Conservation (phyloP, 2,329 filamentous ascomycete species). For the Claviceps maximensis region DNA sequence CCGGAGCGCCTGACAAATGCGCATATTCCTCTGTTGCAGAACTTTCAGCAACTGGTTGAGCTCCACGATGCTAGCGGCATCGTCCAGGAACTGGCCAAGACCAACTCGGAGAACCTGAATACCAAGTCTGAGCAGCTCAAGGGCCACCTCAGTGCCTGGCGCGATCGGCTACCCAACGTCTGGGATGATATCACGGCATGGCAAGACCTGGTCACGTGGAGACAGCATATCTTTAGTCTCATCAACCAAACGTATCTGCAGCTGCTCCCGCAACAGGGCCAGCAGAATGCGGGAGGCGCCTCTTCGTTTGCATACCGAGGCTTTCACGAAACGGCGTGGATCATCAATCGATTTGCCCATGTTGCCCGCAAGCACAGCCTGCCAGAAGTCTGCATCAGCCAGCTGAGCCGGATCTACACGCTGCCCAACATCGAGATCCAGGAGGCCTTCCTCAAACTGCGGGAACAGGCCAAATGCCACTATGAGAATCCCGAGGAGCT, state of each 20-base stretch:
- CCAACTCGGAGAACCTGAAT: conserved; percentile 74
- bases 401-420: conserved; percentile 95
- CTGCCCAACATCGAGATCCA: conserved; percentile 99
- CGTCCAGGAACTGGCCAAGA: conserved; percentile 76
- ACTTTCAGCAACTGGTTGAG: conserved; percentile 96
- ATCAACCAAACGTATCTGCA: conserved; percentile 91
- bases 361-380: conserved; percentile 95
- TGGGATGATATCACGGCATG: conserved; percentile 99
- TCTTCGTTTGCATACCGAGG: conserved; percentile 86
- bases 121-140: conserved; percentile 93
- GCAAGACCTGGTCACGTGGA: conserved; percentile 99
- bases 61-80: conserved; percentile 96
- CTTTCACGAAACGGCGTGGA: conserved; percentile 98
- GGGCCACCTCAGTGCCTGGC: conserved; percentile 84
- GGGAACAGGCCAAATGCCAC: conserved; percentile 98
- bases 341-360: conserved; percentile 97
- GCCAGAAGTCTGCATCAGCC: conserved; percentile 92
- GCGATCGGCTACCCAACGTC: conserved; percentile 87
- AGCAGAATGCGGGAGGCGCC: conserved; percentile 69
- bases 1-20: conserved; percentile 86
- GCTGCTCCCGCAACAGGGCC: conserved; percentile 63
- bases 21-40: conserved; percentile 87
- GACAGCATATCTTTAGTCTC: conserved; percentile 94
- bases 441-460: conserved; percentile 91
- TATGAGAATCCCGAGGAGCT: conserved; percentile 93